phyloP scores from a whole-genome alignment of 345 rosid species.

The Citrus mangshanensis region DNA sequence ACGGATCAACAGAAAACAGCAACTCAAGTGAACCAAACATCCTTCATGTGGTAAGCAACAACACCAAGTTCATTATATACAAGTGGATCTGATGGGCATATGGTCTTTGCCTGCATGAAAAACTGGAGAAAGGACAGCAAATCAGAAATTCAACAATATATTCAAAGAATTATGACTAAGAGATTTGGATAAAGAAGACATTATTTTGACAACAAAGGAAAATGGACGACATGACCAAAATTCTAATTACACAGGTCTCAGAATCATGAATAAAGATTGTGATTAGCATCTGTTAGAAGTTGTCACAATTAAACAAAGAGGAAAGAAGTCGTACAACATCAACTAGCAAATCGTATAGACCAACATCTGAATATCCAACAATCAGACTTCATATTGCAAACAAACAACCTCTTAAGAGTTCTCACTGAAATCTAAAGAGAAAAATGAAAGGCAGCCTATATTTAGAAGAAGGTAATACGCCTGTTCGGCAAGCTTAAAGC shows the following conservation, averaged over 20 bases:
- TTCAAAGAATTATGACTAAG: neutral
- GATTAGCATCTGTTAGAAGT: neutral
- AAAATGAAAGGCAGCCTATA: neutral
- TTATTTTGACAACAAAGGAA: neutral
- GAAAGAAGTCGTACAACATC: neutral
- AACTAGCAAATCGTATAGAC: neutral
- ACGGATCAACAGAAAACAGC: neutral
- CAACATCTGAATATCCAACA: neutral
- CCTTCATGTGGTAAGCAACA: conserved; percentile 94
- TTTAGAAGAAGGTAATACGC: conserved; percentile 35
- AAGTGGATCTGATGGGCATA: conserved; percentile 92
- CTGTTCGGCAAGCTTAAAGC: conserved; percentile 98
- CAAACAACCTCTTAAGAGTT: neutral
- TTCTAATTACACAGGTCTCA: neutral
- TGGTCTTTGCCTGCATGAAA: conserved; percentile 87
- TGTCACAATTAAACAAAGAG: neutral
- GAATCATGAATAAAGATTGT: neutral
- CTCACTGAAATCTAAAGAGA: neutral
- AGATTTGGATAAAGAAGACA: neutral
- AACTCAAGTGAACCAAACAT: conserved; percentile 7
- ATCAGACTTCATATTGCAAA: neutral
- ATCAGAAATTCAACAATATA: conserved; percentile 7
- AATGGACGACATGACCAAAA: neutral
- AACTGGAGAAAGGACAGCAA: conserved; percentile 45
- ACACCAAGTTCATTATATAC: conserved; percentile 96